These are phyloP conservation scores for Brassica rapa DNA, from an alignment of 345 rosid genomes.

Conservation along the genomic window DNA sequence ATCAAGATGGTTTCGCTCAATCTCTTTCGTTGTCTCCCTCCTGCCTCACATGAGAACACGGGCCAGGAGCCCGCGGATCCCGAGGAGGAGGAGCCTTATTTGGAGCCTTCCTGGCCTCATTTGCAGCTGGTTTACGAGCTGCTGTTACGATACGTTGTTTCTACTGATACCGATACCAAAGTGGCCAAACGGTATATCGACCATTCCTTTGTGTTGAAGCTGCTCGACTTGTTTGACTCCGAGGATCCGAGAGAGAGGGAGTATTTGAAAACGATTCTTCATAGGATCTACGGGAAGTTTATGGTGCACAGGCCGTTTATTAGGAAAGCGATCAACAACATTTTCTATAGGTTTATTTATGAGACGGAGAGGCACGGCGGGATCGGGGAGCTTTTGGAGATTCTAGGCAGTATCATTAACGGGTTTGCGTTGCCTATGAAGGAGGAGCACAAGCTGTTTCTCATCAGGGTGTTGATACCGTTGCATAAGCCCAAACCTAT, in stretches of 20 bases:
- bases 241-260: slow-evolving; percentile 35
- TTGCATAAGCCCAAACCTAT: slow-evolving; percentile 79
- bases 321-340: neutral
- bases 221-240: slow-evolving; percentile 85
- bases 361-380: neutral
- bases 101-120: neutral
- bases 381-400: neutral
- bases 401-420: neutral
- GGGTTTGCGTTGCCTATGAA: slow-evolving; percentile 1
- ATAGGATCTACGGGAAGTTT: neutral
- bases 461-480: neutral
- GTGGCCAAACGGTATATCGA: slow-evolving; percentile 84
- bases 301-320: neutral
- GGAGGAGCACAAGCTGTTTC: slow-evolving; percentile 1
- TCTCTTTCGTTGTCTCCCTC: neutral
- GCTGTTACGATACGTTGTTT: neutral
- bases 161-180: slow-evolving; percentile 76
- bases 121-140: neutral
- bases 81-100: neutral
- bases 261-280: neutral
- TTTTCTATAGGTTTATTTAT: neutral
- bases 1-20: neutral
- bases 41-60: neutral
- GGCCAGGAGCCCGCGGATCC: neutral
- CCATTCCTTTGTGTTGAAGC: slow-evolving; percentile 78